Base-by-base conservation (phyloP, 805 yeast genomes). In the Torulaspora quercuum region DNA sequence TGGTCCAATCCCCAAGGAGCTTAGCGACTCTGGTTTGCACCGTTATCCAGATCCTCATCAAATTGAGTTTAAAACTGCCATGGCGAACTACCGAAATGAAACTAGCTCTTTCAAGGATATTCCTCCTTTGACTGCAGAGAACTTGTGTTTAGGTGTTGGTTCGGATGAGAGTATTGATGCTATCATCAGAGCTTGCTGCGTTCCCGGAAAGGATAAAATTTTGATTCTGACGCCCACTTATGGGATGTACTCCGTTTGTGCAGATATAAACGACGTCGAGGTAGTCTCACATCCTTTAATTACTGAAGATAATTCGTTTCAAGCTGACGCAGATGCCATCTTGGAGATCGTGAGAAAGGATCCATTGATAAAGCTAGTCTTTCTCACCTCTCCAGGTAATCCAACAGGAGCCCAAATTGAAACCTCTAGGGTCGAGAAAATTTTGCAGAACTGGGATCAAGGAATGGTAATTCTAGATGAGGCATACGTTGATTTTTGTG, bases 11-110 rank as follows among this genome's bases (percentile, higher is more conserved):
- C 61, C 87, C 10, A 41, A 64, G 2, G 61, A 63, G 5, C 47
- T 77, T 15, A 47, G 49, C 1, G 62, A 61, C 1, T 90, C 82
- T 44, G 81, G 79, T 32, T 75, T 92, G 50, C 81, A 92, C 67
- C 73, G 98, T 53, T 92, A 92, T 59, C 98, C 98, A 11, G 98
- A 92, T 53, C 98, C 98, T 7, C 97, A 92, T 64, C 97, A 90
- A 55, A 41, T 74, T 5, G 80, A 71, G 21, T 71, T 92, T 51
- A 92, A 92, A 57, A 65, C 73, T 44, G 78, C 78, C 46, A 69
- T 90, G 33, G 76, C 84, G 32, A 68, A 76, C 25, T 82, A 82
- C 55, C 73, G 98, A 46, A 88, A 86, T 57, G 44, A 56, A 6
- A 46, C 49, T 6, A 48, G 55, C 15, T 44, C 47, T 21, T 38